Conservation (phyloP, 2,329 filamentous ascomycete species). For the Amylocarpus encephaloides region DNA sequence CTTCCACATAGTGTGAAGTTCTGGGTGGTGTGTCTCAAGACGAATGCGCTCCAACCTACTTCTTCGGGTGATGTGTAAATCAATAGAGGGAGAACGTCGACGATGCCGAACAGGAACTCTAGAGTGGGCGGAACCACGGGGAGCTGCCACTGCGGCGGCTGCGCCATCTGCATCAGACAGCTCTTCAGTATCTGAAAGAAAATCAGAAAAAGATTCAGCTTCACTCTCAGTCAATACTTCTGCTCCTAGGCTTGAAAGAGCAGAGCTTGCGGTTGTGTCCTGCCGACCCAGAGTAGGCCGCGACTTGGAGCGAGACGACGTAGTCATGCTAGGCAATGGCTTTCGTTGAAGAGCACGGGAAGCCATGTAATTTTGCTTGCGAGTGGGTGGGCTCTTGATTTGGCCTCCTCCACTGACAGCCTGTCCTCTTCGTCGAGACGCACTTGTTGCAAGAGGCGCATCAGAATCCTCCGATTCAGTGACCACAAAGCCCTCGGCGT, state of each 20-base stretch:
- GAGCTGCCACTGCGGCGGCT: background rate
- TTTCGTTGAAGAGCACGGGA: background rate
- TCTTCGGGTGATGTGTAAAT: slow-evolving; percentile 33
- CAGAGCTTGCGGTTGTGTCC: slow-evolving; percentile 13
- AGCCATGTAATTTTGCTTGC: background rate
- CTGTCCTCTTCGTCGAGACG: no score
- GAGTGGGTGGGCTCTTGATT: background rate
- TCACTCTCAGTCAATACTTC: slow-evolving; percentile 9
- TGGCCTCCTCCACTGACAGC: background rate
- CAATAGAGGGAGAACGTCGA: slow-evolving; percentile 12
- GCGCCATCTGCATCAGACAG: background rate
- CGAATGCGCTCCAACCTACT: slow-evolving; percentile 50
- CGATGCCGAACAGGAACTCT: slow-evolving; percentile 3
- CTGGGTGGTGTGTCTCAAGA: slow-evolving; percentile 71
- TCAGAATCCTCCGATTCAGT: background rate
- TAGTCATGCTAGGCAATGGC: background rate
- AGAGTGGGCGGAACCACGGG: background rate
- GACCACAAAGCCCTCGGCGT: slow-evolving; percentile 18
- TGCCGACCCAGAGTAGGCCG: slow-evolving; percentile 10
- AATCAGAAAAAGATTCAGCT: slow-evolving; percentile 6
- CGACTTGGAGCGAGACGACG: background rate
- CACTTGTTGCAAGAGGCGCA: background rate
- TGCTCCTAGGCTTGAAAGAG: slow-evolving; percentile 6
- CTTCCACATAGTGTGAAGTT: slow-evolving; percentile 78
- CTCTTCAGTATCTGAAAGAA: slow-evolving; percentile 3